These are phyloP conservation scores for Chlorophyllum brunneum DNA, from an alignment of 768 basidiomycete species.

Conservation along the genomic window DNA sequence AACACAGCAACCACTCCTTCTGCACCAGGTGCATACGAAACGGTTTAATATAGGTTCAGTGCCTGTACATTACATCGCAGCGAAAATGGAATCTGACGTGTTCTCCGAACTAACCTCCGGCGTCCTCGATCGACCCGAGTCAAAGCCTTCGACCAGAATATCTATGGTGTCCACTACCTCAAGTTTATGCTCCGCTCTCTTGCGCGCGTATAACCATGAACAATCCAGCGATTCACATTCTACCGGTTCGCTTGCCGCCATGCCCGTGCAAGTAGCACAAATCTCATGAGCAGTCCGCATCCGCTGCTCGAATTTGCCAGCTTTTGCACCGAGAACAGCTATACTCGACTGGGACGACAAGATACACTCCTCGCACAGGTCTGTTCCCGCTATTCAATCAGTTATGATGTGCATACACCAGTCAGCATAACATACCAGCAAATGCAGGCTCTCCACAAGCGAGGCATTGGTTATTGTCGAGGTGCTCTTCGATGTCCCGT, in stretches of 20 bases:
- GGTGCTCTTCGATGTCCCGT: conserved; percentile 71
- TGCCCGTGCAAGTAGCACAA: conserved; percentile 68
- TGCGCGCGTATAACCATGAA: conserved; percentile 73
- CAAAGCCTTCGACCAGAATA: conserved; percentile 14
- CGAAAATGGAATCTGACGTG: conserved; percentile 9
- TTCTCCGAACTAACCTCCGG: background rate
- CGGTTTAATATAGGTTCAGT: conserved; percentile 24
- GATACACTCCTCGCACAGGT: conserved; percentile 64
- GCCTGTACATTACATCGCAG: conserved; percentile 7
- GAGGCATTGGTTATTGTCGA: conserved; percentile 65
- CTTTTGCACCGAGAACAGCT: conserved; percentile 49
- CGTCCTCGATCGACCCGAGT: background rate
- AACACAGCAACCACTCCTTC: background rate
- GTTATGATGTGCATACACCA: background rate
- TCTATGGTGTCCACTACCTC: conserved; percentile 33
- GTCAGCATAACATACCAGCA: conserved; percentile 38
- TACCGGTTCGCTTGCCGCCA: conserved; percentile 52
- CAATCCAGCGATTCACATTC: conserved; percentile 86
- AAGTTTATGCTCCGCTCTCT: conserved; percentile 46
- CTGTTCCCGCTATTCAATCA: conserved; percentile 26
- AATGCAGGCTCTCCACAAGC: conserved; percentile 56
- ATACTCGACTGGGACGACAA: conserved; percentile 49
- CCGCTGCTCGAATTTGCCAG: conserved; percentile 51
- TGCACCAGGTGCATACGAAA: conserved; percentile 41
- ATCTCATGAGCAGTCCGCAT: conserved; percentile 57